phyloP scores from a whole-genome alignment of 257 asterid species.

The Buddleja alternifolia region DNA sequence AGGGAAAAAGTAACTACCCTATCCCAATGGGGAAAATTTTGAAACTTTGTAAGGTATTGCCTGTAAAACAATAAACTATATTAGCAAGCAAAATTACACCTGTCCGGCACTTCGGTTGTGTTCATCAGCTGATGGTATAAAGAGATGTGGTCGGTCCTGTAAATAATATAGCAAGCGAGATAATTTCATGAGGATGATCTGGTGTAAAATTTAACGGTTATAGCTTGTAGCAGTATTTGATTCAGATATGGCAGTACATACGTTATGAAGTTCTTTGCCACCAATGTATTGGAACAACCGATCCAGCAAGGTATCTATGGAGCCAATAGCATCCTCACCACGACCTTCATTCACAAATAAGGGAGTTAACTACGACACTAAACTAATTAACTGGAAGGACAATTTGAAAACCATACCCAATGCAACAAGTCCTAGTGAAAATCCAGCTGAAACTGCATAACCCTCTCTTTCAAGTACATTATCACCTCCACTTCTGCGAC shows the following conservation, averaged over 20 bases:
- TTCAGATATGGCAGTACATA: slow-evolving; percentile 37
- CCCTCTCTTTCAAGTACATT: slow-evolving; percentile 99
- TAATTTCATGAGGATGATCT: slow-evolving; percentile 29
- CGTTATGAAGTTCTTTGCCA: slow-evolving; percentile 75
- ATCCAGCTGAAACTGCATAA: slow-evolving; percentile 96
- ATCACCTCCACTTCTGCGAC: slow-evolving; percentile 99
- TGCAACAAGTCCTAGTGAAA: slow-evolving; percentile 89
- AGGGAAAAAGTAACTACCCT: slow-evolving; percentile 15
- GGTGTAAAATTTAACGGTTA: slow-evolving; percentile 13
- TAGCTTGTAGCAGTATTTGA: slow-evolving; percentile 23
- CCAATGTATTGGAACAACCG: slow-evolving; percentile 82
- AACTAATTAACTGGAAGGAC: slow-evolving; percentile 21
- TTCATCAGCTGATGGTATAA: slow-evolving; percentile 61
- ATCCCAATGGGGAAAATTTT: slow-evolving; percentile 7
- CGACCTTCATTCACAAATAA: slow-evolving; percentile 58
- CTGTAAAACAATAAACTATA: not conserved
- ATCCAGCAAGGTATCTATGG: slow-evolving; percentile 72
- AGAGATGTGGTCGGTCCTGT: slow-evolving; percentile 62
- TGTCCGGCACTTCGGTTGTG: slow-evolving; percentile 74
- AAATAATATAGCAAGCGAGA: slow-evolving; percentile 32
- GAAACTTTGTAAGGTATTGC: slow-evolving; percentile 6
- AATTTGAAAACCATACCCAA: slow-evolving; percentile 59
- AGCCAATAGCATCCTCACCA: slow-evolving; percentile 90
- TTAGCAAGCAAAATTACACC: slow-evolving; percentile 40
- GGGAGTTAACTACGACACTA: slow-evolving; percentile 22